Conservation (phyloP, 495 filamentous ascomycete species). For the Podospora australis region DNA sequence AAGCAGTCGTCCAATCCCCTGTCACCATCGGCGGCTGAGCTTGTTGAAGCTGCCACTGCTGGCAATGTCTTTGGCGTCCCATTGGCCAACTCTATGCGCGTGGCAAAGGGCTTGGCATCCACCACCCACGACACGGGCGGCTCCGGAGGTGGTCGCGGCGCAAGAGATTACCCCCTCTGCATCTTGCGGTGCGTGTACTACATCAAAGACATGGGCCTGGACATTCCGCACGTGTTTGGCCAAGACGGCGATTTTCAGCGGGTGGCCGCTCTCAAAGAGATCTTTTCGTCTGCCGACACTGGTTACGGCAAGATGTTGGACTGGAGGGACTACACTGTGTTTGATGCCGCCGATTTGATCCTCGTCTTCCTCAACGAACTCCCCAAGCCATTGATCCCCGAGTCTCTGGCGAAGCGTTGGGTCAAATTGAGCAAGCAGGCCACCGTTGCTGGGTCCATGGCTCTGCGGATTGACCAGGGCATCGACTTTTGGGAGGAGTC, state of each 20-base stretch:
- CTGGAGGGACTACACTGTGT: slow-evolving; percentile 31
- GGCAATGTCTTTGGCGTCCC: slow-evolving; percentile 34
- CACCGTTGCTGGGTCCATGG: slow-evolving; percentile 25
- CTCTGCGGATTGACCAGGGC: slow-evolving; percentile 33
- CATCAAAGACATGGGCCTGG: slow-evolving; percentile 31
- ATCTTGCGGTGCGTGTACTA: slow-evolving; percentile 39
- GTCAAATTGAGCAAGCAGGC: slow-evolving; percentile 33
- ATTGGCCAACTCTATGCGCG: slow-evolving; percentile 31
- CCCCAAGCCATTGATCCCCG: slow-evolving; percentile 30
- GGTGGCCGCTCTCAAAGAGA: slow-evolving; percentile 27
- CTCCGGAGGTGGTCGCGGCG: slow-evolving; percentile 23
- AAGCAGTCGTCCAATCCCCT: neutral
- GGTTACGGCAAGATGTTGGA: slow-evolving; percentile 35
- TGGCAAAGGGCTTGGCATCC: slow-evolving; percentile 33
- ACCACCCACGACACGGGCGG: slow-evolving; percentile 31
- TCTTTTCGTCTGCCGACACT: slow-evolving; percentile 27
- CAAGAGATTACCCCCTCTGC: slow-evolving; percentile 33
- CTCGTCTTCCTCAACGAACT: slow-evolving; percentile 36
- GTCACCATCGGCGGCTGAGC: slow-evolving; percentile 11
- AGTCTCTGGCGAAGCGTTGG: slow-evolving; percentile 34
- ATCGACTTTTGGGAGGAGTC: slow-evolving; percentile 47
- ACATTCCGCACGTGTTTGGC: slow-evolving; percentile 33
- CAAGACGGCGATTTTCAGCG: slow-evolving; percentile 27
- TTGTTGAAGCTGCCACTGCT: slow-evolving; percentile 6
- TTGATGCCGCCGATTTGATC: slow-evolving; percentile 37